phyloP scores from a whole-genome alignment of 208 protist species.

The Trypanosomatidae sp. region DNA sequence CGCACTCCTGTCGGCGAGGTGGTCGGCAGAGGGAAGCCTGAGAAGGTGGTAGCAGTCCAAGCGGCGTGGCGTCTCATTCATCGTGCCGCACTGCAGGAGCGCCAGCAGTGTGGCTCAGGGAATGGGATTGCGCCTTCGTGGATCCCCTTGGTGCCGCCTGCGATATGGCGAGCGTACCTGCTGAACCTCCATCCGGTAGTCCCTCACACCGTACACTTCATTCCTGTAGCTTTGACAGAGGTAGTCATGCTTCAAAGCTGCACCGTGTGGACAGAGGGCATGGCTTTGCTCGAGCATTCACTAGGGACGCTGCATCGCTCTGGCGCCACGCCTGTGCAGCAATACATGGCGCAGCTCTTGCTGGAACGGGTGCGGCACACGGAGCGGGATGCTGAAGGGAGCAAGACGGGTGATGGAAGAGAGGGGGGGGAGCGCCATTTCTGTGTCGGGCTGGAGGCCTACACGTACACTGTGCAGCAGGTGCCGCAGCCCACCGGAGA shows the following conservation, averaged over 20 bases:
- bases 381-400: not conserved
- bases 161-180: conserved; percentile 3
- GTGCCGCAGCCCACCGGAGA: not conserved
- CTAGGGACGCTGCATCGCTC: conserved; percentile 35
- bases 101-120: conserved; percentile 11
- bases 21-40: not conserved
- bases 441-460: conserved; percentile 2
- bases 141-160: conserved; percentile 1
- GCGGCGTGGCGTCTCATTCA: not conserved
- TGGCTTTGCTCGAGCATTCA: conserved; percentile 45
- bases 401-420: not conserved
- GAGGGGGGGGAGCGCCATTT: conserved; percentile 7
- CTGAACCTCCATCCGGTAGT: conserved; percentile 15
- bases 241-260: conserved; percentile 37
- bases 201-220: conserved; percentile 59
- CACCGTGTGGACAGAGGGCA: conserved; percentile 22
- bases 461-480: conserved; percentile 15
- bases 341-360: conserved; percentile 33
- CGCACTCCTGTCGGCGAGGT: conserved; percentile 1
- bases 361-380: conserved; percentile 25
- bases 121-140: not conserved
- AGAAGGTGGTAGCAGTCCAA: not conserved
- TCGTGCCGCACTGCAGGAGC: not conserved
- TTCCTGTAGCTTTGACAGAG: conserved; percentile 46
- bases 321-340: conserved; percentile 56